Base-by-base conservation (phyloP, 148 eudicot species). In the Rhododendron williamsianum region DNA sequence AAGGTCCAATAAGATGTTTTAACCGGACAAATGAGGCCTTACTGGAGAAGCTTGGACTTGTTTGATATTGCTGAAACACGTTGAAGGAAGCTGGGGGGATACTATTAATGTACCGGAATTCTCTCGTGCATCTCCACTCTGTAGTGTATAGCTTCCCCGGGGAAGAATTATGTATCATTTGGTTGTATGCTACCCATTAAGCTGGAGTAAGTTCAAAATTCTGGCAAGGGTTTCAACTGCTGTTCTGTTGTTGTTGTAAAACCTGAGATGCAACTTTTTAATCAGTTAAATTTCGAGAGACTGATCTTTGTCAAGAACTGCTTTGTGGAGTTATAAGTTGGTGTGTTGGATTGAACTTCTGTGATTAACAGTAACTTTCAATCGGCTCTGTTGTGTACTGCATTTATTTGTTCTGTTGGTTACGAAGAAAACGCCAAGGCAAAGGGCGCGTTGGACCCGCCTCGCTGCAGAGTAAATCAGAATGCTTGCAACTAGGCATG, bases 181-280 rank as follows among this genome's bases (percentile, higher is more conserved):
- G 72, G 23, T 10, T 60, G 49, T 63, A 25, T 36, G 85, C 43
- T 83, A 30, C 78, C 56, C 4, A 51, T 18, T 41, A 45, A 45
- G 43, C 12, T 65, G 35, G 78, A 45, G 16, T 38, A 83, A 45
- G n/a, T 83, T 73, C 19, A 23, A 72, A 41, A 21, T 56, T 38
- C 15, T 30, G 36, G 43, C 23, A 3, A 83, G 58, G 36, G 48
- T 18, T 67, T 63, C 15, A 67, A 58, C 27, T 16, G 27, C 25
- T 67, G n/a, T 30, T 49, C 65, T 83, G 48, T 21, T 83, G 48
- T 21, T 83, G 85, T 49, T 49, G 67, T 35, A 83, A 72, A 67
- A 12, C 30, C 38, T 30, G 41, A 6, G 3, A 23, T 49, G n/a
- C 46, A 49, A 19, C 18, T 49, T 83, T 41, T 69, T 23, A 3